phyloP scores from a whole-genome alignment of 176 grass and related monocot genomes.

The Miscanthus lutarioriparius region DNA sequence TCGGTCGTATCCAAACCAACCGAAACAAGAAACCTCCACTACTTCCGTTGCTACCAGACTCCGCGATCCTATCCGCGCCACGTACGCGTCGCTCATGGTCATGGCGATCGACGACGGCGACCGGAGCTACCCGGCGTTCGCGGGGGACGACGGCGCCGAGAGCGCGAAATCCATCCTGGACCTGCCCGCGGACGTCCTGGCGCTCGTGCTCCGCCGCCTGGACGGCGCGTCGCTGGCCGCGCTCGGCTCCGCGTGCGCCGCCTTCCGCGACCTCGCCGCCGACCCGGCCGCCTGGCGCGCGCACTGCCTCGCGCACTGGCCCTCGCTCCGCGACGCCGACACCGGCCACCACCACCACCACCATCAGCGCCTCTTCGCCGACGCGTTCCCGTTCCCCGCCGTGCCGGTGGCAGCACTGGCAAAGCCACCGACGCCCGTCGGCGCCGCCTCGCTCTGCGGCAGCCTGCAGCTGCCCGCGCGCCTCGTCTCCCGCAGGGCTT shows the following conservation, averaged over 20 bases:
- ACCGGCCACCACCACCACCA: neutral
- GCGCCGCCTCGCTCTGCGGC: no score
- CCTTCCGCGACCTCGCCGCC: slow-evolving; percentile 50
- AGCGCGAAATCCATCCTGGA: slow-evolving; percentile 43
- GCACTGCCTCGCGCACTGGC: slow-evolving; percentile 66
- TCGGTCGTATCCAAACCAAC: neutral
- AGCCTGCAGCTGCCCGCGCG: neutral
- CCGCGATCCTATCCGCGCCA: neutral
- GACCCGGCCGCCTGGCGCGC: slow-evolving; percentile 51
- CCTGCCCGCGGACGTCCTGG: slow-evolving; percentile 61
- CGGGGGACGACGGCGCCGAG: neutral
- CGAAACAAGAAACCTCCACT: neutral
- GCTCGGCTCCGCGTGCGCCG: slow-evolving; percentile 40
- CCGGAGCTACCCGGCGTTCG: neutral
- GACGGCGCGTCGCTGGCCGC: slow-evolving; percentile 64
- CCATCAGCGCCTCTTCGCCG: slow-evolving; percentile 60
- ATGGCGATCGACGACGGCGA: neutral
- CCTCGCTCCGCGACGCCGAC: slow-evolving; percentile 47
- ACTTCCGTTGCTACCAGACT: neutral
- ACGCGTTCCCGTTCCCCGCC: slow-evolving; percentile 64
- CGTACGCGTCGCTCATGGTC: no score
- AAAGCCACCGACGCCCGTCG: neutral
- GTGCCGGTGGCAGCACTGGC: neutral
- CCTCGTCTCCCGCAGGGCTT: slow-evolving; percentile 65
- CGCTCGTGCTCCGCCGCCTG: slow-evolving; percentile 46